These are phyloP conservation scores for Cytospora chrysosperma DNA, from an alignment of 2,329 filamentous ascomycete genomes.

Conservation along the genomic window DNA sequence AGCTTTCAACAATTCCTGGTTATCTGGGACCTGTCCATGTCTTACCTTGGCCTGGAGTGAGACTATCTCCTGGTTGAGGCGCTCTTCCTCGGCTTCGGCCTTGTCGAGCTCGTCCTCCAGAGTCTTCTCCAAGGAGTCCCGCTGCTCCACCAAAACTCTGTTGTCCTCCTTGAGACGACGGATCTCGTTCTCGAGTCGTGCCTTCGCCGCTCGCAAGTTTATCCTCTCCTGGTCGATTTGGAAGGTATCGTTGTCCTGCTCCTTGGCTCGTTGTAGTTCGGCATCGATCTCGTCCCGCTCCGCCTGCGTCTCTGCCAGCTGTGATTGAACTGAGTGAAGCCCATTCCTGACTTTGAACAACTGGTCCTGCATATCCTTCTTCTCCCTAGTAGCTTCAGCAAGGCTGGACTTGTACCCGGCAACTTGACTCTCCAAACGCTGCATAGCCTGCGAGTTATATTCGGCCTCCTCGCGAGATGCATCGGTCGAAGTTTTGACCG, in stretches of 20 bases:
- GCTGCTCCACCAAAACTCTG: conserved; percentile 53
- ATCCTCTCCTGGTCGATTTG: conserved; percentile 67
- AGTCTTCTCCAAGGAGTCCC: conserved; percentile 59
- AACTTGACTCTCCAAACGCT: conserved; percentile 55
- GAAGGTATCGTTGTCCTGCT: conserved; percentile 55
- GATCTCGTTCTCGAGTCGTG: conserved; percentile 66
- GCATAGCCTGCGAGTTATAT: conserved; percentile 42
- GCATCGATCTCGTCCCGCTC: conserved; percentile 67
- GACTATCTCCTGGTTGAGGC: conserved; percentile 54
- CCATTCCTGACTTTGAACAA: conserved; percentile 59
- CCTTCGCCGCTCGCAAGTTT: conserved; percentile 65
- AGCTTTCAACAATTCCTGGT: conserved; percentile 54
- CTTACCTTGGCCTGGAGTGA: conserved; percentile 48
- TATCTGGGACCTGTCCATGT: conserved; percentile 48
- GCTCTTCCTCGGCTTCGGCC: conserved; percentile 64
- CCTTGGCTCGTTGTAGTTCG: conserved; percentile 55
- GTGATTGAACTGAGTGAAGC: conserved; percentile 56
- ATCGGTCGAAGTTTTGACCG: conserved; percentile 31
- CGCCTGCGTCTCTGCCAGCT: conserved; percentile 57
- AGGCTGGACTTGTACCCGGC: conserved; percentile 59
- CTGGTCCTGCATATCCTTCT: conserved; percentile 62
- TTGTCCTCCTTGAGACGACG: conserved; percentile 66
- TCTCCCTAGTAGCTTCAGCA: conserved; percentile 57
- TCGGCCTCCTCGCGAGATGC: conserved; percentile 36
- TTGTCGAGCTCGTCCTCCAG: conserved; percentile 66